Conservation (phyloP, 2,329 filamentous ascomycete species). For the Pyricularia pennisetigena region DNA sequence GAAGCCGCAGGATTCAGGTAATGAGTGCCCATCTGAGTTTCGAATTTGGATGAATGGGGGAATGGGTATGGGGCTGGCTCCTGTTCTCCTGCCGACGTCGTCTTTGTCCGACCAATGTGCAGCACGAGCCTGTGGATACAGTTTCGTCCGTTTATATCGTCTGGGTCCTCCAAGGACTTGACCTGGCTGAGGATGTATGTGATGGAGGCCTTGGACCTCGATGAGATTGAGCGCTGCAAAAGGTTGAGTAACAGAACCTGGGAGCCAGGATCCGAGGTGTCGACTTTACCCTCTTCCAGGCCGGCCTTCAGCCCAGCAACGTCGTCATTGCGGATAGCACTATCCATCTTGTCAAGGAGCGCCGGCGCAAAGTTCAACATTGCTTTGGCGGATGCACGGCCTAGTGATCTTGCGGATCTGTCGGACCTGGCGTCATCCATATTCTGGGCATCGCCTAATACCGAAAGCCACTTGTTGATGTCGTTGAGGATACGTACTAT, state of each 20-base stretch:
- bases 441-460: slow-evolving; percentile 68
- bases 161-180: slow-evolving; percentile 67
- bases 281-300: slow-evolving; percentile 47
- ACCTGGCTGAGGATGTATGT: slow-evolving; percentile 59
- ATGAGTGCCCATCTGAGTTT: slow-evolving; percentile 46
- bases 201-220: slow-evolving; percentile 59
- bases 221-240: slow-evolving; percentile 66
- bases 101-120: slow-evolving; percentile 72
- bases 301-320: slow-evolving; percentile 42
- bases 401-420: slow-evolving; percentile 65
- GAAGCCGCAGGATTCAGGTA: slow-evolving; percentile 74
- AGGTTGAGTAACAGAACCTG: slow-evolving; percentile 70
- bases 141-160: slow-evolving; percentile 91
- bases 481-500: slow-evolving; percentile 38
- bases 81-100: slow-evolving; percentile 33
- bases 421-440: slow-evolving; percentile 66
- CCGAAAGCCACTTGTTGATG: slow-evolving; percentile 88
- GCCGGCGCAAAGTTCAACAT: slow-evolving; percentile 61
- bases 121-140: slow-evolving; percentile 90
- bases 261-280: slow-evolving; percentile 40
- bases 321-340: slow-evolving; percentile 61
- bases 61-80: slow-evolving; percentile 40
- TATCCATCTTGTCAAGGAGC: slow-evolving; percentile 62
- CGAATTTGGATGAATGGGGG: slow-evolving; percentile 26
- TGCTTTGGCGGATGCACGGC: slow-evolving; percentile 65